A percentile compares a stretch with the other conserved stretches of the same genome.
These are phyloP conservation scores for Eucalyptus shirleyi DNA, from an alignment of 345 rosid species.

Conservation along the genomic window DNA sequence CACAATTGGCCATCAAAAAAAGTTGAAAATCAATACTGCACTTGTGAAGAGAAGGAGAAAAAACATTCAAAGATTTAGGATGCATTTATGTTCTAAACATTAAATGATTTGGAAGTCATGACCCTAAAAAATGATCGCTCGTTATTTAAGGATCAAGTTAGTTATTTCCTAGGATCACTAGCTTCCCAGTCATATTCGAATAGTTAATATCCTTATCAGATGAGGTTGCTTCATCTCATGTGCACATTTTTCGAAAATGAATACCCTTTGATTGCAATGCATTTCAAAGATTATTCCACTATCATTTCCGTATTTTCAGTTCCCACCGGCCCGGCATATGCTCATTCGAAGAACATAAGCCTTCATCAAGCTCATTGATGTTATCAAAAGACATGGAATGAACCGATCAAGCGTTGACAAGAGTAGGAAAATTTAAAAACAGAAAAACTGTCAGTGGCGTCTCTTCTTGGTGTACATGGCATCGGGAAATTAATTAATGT, in stretches of 20 bases:
- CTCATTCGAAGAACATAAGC: neutral
- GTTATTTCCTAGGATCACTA: fast-evolving
- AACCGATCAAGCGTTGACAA: neutral
- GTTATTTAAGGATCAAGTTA: no score
- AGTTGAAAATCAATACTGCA: no score
- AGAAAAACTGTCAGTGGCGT: neutral
- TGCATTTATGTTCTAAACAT: fast-evolving
- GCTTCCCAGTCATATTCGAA: fast-evolving
- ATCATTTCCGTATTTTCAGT: no score
- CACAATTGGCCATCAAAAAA: fast-evolving
- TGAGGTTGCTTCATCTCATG: neutral
- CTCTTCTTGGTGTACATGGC: neutral
- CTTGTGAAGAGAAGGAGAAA: no score
- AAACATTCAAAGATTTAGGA: no score
- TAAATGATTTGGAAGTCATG: no score
- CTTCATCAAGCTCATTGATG: neutral
- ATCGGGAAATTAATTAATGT: neutral
- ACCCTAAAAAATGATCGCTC: no score
- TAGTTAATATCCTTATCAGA: neutral
- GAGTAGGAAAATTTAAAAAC: neutral
- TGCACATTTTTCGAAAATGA: neutral
- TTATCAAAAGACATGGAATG: neutral
- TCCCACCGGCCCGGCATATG: no score
- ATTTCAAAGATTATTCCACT: no score
- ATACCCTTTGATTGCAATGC: no score